Evolutionary conservation across 1,139 yeast genomes (phyloP).

Genomic region (Taphrina betulina): DNA sequence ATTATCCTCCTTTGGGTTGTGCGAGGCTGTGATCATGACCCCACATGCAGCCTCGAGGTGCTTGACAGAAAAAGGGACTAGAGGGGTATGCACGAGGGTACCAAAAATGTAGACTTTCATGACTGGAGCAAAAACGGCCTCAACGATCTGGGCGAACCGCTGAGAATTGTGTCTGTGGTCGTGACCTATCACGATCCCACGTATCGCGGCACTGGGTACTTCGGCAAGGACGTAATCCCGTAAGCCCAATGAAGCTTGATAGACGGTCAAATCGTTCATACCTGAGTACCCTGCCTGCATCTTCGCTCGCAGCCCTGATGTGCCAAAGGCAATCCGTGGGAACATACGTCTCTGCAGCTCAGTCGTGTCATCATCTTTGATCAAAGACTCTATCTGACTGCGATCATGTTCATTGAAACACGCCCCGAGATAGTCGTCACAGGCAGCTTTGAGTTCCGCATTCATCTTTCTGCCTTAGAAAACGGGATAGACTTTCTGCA

Average conservation of each 20-base stretch:
- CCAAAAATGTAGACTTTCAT: conserved; percentile 67
- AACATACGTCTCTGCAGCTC: conserved; percentile 54
- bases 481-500: too few species aligned
- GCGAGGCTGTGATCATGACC: conserved; percentile 95
- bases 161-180: conserved; percentile 84
- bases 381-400: conserved; percentile 56
- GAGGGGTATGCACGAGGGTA: conserved; percentile 76
- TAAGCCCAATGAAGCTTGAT: conserved; percentile 91
- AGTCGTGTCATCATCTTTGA: conserved; percentile 46
- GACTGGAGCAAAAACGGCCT: conserved; percentile 71
- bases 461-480: conserved; percentile 9
- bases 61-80: conserved; percentile 86
- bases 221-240: conserved; percentile 55
- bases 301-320: conserved; percentile 82
- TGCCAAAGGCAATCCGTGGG: conserved; percentile 74
- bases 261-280: conserved; percentile 84
- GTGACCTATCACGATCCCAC: conserved; percentile 76
- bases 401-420: conserved; percentile 54
- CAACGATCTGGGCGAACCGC: conserved; percentile 75
- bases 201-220: conserved; percentile 42
- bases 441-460: background rate
- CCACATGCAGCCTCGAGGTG: conserved; percentile 67
- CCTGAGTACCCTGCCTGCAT: conserved; percentile 90
- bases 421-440: conserved; percentile 1
- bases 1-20: conserved; percentile 88